These are phyloP conservation scores for Drechslerella dactyloides DNA, from an alignment of 2,329 filamentous ascomycete genomes.

Conservation along the genomic window DNA sequence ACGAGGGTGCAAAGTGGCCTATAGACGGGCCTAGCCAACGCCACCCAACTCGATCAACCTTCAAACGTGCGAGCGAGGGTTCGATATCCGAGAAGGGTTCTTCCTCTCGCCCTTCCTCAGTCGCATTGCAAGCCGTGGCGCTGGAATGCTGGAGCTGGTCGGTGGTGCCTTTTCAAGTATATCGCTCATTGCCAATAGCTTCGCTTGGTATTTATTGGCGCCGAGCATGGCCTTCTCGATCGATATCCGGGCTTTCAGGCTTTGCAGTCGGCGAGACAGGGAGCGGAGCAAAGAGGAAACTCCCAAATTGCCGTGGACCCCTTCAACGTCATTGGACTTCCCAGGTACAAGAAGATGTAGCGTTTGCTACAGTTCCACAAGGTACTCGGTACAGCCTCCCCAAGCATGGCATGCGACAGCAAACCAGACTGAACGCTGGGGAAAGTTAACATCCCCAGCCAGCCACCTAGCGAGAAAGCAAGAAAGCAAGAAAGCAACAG, in stretches of 20 bases:
- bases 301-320: neutral
- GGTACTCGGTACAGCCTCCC: neutral
- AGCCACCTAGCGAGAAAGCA: neutral
- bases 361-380: neutral
- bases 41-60: neutral
- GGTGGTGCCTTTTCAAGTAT: neutral
- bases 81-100: conserved; percentile 1
- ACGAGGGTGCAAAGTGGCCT: neutral
- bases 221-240: neutral
- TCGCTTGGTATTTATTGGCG: neutral
- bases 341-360: neutral
- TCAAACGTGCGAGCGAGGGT: neutral
- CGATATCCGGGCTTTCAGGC: too few species aligned
- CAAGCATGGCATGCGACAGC: conserved; percentile 7
- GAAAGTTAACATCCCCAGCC: conserved; percentile 1
- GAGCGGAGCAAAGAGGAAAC: neutral
- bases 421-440: neutral
- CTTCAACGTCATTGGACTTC: neutral
- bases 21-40: neutral
- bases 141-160: neutral
- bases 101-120: neutral
- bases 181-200: neutral
- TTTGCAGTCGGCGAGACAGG: conserved; percentile 4
- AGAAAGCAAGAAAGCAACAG: neutral
- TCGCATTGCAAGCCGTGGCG: neutral